Base-by-base conservation (phyloP, 208 protist genomes). In the Lotmaria passim region DNA sequence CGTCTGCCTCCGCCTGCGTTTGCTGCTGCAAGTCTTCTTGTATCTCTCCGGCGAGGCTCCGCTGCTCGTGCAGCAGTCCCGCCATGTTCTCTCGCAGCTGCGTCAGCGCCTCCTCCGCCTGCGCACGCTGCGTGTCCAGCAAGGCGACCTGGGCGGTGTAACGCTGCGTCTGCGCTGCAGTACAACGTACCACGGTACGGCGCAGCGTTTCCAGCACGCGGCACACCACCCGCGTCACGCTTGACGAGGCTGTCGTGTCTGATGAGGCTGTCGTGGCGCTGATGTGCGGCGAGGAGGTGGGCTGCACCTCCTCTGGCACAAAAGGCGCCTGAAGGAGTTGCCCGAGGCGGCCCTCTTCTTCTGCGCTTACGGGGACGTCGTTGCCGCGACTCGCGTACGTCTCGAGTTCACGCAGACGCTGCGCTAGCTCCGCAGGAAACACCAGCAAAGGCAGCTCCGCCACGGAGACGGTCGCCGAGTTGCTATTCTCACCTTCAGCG, bases 161-260 rank as follows among this genome's bases (percentile, higher is more conserved):
- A 1, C 65, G 14, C 38, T 44, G 73, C 15, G 7, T 26, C 21
- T 47, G 39, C 44, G 67, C 47, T 1, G 31, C 50, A 3, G 50
- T 24, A 12, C 26, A 55, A 10, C 67, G 48, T 17, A 62, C 8
- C n/a, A 74, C 72, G 6, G 68, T 51, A n/a, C n/a, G 34, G 15
- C 65, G 68, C 55, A 80, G 62, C n/a, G 66, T 56, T n/a, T 80
- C 69, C 24, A 82, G 58, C 1, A 66, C 43, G 30, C 48, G 51
- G 15, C 41, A 46, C 44, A 80, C 70, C 26, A 36, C n/a, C 21
- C 1, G 23, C 6, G 46, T 28, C 34, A 50, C 68, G n/a, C 17
- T 36, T 7, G 52, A 24, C 1, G 52, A n/a, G 30, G 21, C 5
- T 6, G 24, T 19, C 19, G 52, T 21, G 19, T 36, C 31, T 26